phyloP scores from a whole-genome alignment of 352 stramenopile genomes.

The Chrysophaeum taylorii region DNA sequence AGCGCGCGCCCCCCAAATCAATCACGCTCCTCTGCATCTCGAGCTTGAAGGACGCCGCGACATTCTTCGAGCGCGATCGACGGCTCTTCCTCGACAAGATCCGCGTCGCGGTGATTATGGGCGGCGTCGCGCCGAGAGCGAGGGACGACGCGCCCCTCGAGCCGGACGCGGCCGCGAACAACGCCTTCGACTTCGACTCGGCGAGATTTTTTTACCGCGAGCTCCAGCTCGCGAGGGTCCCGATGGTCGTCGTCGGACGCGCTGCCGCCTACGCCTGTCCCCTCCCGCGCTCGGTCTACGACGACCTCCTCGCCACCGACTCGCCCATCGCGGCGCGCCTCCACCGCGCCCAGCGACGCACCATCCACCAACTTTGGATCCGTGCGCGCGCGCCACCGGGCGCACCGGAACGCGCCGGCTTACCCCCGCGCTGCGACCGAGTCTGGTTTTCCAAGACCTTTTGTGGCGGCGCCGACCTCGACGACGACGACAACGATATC shows the following conservation, averaged over 20 bases:
- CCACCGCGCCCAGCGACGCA: conserved; percentile 26
- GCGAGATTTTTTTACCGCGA: conserved; percentile 29
- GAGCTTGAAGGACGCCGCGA: conserved; percentile 33
- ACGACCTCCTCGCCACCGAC: conserved; percentile 32
- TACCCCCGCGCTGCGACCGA: conserved; percentile 31
- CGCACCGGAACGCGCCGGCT: conserved; percentile 26
- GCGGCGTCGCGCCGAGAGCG: neutral
- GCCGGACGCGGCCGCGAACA: conserved; percentile 36
- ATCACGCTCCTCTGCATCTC: conserved; percentile 28
- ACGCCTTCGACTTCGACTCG: conserved; percentile 32
- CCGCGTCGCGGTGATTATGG: conserved; percentile 18
- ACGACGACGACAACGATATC: conserved; percentile 14
- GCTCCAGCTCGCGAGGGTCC: conserved; percentile 31
- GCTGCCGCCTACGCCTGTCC: conserved; percentile 32
- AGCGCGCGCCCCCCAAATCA: conserved; percentile 15
- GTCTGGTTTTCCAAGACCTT: conserved; percentile 40
- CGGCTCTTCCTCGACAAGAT: conserved; percentile 34
- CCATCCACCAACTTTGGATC: conserved; percentile 34
- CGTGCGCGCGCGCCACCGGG: too few species aligned
- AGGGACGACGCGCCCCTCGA: conserved; percentile 12
- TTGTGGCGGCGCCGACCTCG: conserved; percentile 29
- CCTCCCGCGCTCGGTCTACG: conserved; percentile 33
- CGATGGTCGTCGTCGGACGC: conserved; percentile 28
- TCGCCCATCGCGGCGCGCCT: conserved; percentile 29
- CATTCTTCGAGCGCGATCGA: conserved; percentile 30